Evolutionary conservation across 805 yeast genomes (phyloP).

Genomic region (Cyberlindnera bimundalis): DNA sequence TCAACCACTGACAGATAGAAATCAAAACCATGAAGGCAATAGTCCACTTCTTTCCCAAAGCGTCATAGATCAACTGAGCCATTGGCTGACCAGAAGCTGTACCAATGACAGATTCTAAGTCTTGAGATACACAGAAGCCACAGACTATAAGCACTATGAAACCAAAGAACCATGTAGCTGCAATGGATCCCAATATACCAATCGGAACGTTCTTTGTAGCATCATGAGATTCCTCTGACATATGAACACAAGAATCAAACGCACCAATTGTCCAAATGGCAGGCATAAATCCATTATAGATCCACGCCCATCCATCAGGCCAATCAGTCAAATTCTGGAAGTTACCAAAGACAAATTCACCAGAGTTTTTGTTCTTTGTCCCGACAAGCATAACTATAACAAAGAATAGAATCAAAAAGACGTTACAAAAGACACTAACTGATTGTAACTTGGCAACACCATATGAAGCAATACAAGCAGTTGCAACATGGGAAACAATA

Average conservation of each 20-base stretch:
- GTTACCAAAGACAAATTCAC: constrained; percentile 50
- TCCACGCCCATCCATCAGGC: constrained; percentile 54
- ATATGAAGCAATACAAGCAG: constrained; percentile 56
- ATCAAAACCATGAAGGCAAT: constrained; percentile 59
- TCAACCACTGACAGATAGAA: constrained; percentile 57
- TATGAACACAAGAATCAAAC: constrained; percentile 67
- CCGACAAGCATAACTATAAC: constrained; percentile 67
- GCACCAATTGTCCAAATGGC: constrained; percentile 74
- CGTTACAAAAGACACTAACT: constrained; percentile 49
- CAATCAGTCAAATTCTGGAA: constrained; percentile 47
- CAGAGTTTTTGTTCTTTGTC: constrained; percentile 39
- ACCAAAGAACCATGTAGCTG: constrained; percentile 54
- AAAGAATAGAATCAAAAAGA: constrained; percentile 47
- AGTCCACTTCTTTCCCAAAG: constrained; percentile 66
- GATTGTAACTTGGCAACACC: constrained; percentile 54
- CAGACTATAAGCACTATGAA: constrained; percentile 51
- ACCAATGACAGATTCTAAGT: constrained; percentile 10
- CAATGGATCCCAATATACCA: constrained; percentile 58
- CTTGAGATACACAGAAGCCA: constrained; percentile 7
- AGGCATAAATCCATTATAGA: constrained; percentile 52
- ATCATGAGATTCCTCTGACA: constrained; percentile 65
- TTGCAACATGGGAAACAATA: constrained; percentile 42
- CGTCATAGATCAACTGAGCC: constrained; percentile 61
- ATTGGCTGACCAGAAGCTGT: constrained; percentile 56
- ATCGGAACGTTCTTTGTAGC: constrained; percentile 59